Percentiles rank a stretch among this genome's conserved stretches.
phyloP scores from a whole-genome alignment of 2,329 filamentous ascomycete species.

The Penicillium frequentans region DNA sequence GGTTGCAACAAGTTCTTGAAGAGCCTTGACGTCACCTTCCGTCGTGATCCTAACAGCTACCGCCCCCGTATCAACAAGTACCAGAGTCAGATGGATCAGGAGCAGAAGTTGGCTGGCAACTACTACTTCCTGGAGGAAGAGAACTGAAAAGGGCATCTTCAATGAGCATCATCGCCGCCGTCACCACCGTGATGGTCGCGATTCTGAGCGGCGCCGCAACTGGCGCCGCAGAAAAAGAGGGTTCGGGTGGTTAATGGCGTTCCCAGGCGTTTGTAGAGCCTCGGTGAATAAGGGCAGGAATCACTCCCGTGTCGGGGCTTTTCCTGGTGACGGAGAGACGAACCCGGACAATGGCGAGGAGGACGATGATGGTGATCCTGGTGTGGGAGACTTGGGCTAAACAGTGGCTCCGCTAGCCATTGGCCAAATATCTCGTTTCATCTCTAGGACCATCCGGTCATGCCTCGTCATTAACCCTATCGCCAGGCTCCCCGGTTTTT shows the following conservation, averaged over 20 bases:
- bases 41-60: conserved; percentile 93
- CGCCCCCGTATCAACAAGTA: conserved; percentile 98
- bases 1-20: conserved; percentile 97
- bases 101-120: conserved; percentile 92
- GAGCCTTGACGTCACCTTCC: conserved; percentile 97
- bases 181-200: conserved; percentile 37
- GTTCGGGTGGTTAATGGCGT: conserved; percentile 37
- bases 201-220: conserved; percentile 35
- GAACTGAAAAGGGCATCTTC: conserved; percentile 65
- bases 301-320: conserved; percentile 29
- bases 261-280: conserved; percentile 46
- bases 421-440: conserved; percentile 12
- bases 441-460: conserved; percentile 13
- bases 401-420: conserved; percentile 48
- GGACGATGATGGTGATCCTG: conserved; percentile 58
- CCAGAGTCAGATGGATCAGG: conserved; percentile 93
- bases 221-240: conserved; percentile 29
- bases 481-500: conserved; percentile 43
- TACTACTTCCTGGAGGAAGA: conserved; percentile 97
- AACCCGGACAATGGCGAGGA: conserved; percentile 58
- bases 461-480: conserved; percentile 4
- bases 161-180: conserved; percentile 39
- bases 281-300: conserved; percentile 31
- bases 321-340: conserved; percentile 55
- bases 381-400: conserved; percentile 60